phyloP scores from a whole-genome alignment of 495 filamentous ascomycete genomes.

The Penicillium odoratum region DNA sequence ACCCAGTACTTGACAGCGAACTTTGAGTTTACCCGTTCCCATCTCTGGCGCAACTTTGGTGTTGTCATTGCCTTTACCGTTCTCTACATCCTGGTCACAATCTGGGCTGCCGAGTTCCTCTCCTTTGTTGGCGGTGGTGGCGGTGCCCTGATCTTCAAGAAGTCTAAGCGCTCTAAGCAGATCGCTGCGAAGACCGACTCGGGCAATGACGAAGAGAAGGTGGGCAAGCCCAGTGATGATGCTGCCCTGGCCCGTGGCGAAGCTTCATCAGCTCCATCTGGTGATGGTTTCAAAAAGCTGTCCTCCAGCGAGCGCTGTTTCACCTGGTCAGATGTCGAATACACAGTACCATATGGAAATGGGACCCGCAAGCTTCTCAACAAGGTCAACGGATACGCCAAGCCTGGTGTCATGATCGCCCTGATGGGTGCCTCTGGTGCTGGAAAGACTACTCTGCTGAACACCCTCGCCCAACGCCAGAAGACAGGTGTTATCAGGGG shows the following conservation, averaged over 20 bases:
- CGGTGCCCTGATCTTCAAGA: conserved; percentile 68
- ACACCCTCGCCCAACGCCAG: conserved; percentile 75
- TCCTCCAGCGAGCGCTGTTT: conserved; percentile 67
- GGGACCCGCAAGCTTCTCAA: conserved; percentile 71
- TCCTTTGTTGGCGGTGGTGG: conserved; percentile 54
- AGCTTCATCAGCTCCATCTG: conserved; percentile 32
- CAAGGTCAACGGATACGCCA: conserved; percentile 71
- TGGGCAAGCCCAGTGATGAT: conserved; percentile 28
- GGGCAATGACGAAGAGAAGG: conserved; percentile 49
- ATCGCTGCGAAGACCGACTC: conserved; percentile 43
- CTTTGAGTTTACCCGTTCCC: conserved; percentile 59
- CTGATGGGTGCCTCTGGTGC: conserved; percentile 85
- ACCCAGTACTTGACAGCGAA: conserved; percentile 55
- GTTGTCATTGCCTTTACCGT: conserved; percentile 69
- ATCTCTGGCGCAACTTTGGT: conserved; percentile 82
- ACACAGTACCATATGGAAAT: conserved; percentile 70
- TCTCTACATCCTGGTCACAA: conserved; percentile 67
- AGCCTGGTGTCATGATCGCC: conserved; percentile 78
- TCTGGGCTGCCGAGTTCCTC: conserved; percentile 57
- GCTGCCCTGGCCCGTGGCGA: conserved; percentile 49
- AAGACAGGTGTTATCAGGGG: conserved; percentile 69
- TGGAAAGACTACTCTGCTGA: conserved; percentile 76
- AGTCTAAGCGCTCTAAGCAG: conserved; percentile 58
- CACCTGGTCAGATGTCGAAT: conserved; percentile 73
- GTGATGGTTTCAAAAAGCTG: conserved; percentile 52